Evolutionary conservation across 2,329 filamentous ascomycete genomes (phyloP).

Genomic region (Rhynchosporium secalis): DNA sequence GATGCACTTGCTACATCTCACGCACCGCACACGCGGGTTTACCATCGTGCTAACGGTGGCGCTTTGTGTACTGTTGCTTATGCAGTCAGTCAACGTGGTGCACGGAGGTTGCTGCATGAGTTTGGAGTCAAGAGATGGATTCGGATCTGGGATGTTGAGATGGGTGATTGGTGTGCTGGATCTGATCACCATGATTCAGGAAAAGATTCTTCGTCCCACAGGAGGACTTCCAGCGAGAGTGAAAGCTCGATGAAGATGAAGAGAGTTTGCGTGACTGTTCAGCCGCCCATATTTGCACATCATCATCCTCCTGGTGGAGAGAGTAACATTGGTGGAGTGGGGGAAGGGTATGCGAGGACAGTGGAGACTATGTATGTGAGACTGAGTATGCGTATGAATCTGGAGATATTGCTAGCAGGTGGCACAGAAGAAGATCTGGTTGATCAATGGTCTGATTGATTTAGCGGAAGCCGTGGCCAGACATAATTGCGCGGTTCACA

Average conservation of each 20-base stretch:
- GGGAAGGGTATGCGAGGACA: constrained; percentile 24
- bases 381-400: constrained; percentile 28
- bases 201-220: not conserved
- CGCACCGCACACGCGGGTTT: constrained; percentile 24
- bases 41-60: constrained; percentile 24
- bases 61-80: constrained; percentile 29
- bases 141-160: constrained; percentile 25
- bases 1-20: constrained; percentile 23
- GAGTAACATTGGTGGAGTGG: constrained; percentile 27
- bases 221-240: constrained; percentile 6
- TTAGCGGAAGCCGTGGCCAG: not conserved
- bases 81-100: constrained; percentile 26
- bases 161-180: constrained; percentile 29
- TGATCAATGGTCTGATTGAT: constrained; percentile 28
- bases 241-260: constrained; percentile 4
- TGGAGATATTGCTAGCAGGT: constrained; percentile 22
- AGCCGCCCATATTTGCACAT: constrained; percentile 28
- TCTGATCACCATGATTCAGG: not conserved
- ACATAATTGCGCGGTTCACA: no score
- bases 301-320: constrained; percentile 28
- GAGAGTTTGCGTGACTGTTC: constrained; percentile 24
- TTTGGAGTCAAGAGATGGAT: constrained; percentile 27
- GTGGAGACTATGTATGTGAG: constrained; percentile 30
- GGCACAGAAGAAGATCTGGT: constrained; percentile 18
- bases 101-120: constrained; percentile 23